These are phyloP conservation scores for Tulasnella sp. DNA, from an alignment of 768 basidiomycete genomes.

Conservation along the genomic window DNA sequence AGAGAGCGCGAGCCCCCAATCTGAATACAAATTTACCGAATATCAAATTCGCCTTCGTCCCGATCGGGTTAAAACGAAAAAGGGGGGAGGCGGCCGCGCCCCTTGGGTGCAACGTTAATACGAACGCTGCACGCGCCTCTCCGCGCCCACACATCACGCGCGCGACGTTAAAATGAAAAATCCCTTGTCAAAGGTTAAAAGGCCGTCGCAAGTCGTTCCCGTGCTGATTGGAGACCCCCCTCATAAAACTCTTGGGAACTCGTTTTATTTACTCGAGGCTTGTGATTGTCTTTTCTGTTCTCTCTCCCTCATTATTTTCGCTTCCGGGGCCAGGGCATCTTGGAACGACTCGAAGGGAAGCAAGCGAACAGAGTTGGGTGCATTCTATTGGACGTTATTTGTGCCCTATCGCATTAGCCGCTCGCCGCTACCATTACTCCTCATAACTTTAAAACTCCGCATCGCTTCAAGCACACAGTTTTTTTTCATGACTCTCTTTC, in stretches of 20 bases:
- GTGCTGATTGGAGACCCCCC: not conserved
- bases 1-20: not conserved
- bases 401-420: not conserved
- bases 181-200: not conserved
- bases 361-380: not conserved
- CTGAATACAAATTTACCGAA: not conserved
- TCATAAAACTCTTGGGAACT: not conserved
- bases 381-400: not conserved
- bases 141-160: not conserved
- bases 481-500: not conserved
- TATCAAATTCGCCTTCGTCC: not conserved
- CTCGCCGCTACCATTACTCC: not conserved
- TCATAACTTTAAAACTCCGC: not conserved
- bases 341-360: not conserved
- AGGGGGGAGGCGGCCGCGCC: not conserved
- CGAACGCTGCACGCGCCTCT: not conserved
- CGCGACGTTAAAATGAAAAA: not conserved
- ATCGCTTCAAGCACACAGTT: not conserved
- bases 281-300: no score
- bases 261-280: no score
- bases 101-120: not conserved
- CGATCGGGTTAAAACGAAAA: not conserved
- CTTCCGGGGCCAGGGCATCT: not conserved
- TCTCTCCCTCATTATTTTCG: not conserved
- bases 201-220: no score